Evolutionary conservation across 1,139 yeast species (phyloP), one percentile per base, ranked within the genome.

Genomic region (Taphrina deformans): DNA sequence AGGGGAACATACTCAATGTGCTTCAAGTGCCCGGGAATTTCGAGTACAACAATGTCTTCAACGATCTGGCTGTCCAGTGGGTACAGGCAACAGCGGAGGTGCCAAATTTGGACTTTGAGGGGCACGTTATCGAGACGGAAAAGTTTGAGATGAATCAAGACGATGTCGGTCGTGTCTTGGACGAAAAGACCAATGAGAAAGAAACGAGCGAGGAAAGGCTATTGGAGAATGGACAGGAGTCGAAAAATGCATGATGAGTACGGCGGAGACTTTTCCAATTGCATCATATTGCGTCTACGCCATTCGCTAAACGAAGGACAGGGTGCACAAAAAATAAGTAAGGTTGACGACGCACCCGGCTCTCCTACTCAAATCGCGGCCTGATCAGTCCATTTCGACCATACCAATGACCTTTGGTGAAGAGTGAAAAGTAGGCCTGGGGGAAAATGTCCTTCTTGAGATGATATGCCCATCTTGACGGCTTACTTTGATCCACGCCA

Each of bases 391-490:
- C 65, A 26, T 62, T 53, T 12, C 62, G 53, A 21, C 67, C 67
- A 27, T 41, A 65, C 67, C 67, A 65, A 10, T 23, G 44, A 7
- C 67, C 67, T 14, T 56, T 56, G 59, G 53, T 35, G 40, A 53
- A 56, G 26, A 45, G 41, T 16, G 48, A 35, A 58, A 62, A 65
- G 60, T 65, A 65, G 16, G 52, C 65, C 12, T 33, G 51, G 9
- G 67, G 67, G 29, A 65, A 56, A 29, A 65, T 10, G 35, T 65
- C 67, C 63, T 65, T 65, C 45, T 62, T 65, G 40, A 65, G 50
- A 29, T 65, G 59, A 24, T 65, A 65, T 6, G 58, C 65, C 50
- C 59, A 48, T 14, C 67, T 59, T 4, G 63, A 50, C 9, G 67
- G 67, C 5, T n/a, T 29, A 18, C 56, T 45, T 27, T 65, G 67